Evolutionary conservation across 179 eudicot species (phyloP).

Genomic region (Corrigiola litoralis): DNA sequence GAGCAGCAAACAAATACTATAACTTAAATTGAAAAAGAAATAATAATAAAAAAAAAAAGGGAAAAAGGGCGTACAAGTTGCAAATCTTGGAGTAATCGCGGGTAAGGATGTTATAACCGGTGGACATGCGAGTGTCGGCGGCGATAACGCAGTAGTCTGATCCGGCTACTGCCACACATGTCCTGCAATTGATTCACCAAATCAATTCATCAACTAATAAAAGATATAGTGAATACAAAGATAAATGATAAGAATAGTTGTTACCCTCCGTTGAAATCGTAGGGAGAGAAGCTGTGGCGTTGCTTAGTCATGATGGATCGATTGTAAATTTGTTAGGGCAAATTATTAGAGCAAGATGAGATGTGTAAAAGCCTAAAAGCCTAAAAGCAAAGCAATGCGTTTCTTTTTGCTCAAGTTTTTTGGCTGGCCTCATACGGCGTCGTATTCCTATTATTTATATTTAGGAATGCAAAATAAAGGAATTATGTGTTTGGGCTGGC

Average conservation of each 20-base stretch:
- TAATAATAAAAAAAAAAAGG: not conserved
- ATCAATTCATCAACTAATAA: not conserved
- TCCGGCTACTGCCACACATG: conserved; percentile 89
- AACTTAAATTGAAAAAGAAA: not conserved
- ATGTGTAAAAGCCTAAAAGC: not conserved
- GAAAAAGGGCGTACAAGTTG: conserved; percentile 46
- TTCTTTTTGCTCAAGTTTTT: not conserved
- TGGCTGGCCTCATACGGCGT: too few relatives aligned
- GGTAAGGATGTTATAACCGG: conserved; percentile 91
- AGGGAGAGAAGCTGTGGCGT: conserved; percentile 78
- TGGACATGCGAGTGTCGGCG: conserved; percentile 93
- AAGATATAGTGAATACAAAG: not conserved
- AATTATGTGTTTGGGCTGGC: too few relatives aligned
- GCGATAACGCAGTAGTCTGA: conserved; percentile 92
- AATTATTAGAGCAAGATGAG: too few relatives aligned
- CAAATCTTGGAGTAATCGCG: conserved; percentile 92
- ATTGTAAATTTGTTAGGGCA: not conserved
- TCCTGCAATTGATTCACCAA: conserved; percentile 36
- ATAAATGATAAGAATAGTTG: not conserved
- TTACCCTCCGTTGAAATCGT: conserved; percentile 96
- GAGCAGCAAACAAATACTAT: not conserved
- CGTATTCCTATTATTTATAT: too few relatives aligned
- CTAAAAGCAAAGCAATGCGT: not conserved
- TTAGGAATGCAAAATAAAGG: too few relatives aligned
- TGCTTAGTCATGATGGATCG: conserved; percentile 55